Base-by-base conservation (phyloP, 2,329 filamentous ascomycete species). In the Coniella vitis region DNA sequence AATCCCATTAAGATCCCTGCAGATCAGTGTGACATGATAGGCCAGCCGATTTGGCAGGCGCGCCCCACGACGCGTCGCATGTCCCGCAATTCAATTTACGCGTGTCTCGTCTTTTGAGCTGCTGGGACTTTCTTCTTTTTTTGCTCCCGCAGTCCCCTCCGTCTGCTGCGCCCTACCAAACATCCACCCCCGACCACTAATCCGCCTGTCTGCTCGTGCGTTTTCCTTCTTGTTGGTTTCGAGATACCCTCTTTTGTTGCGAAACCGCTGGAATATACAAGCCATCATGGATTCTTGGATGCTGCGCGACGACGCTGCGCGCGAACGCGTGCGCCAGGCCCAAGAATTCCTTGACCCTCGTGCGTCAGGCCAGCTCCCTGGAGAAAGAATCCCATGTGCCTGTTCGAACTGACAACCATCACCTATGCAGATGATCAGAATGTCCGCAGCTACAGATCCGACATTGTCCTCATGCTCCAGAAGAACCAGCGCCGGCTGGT, bases 321-420 rank as follows among this genome's bases (percentile, higher is more conserved):
- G 82, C 59, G 84, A 94, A 71, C 87, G 90, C 61, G 81, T 95
- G 65, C 86, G 89, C 60, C 81, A 86, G 56, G 90, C 89, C n/a
- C 79, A 86, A 60, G 90, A 96, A 66, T 96, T 97, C 63, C 81
- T 97, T 38, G 91, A 96, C 73, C 91, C 91, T 53, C 84, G 90
- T 95, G 78, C 61, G 84, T 60, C 38, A 38, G 21, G 40, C 32
- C 38, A 20, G 21, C 31, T 16, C 32, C 17, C 12, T 8, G 12
- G 13, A 12, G 37, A 31, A 29, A 10, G 5, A 29, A 20, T 17
- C 7, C 34, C 16, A 36, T n/a, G 14, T 12, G 12, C 13, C n/a
- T 19, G 20, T 25, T 8, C 19, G 3, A 31, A 29, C 12, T 14
- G 19, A 19, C 22, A 17, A 25, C 52, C 52, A 19, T 49, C 39